Evolutionary conservation across 768 basidiomycete species (phyloP), one percentile per base, ranked within the genome.

Genomic region (Tulasnella sp.): DNA sequence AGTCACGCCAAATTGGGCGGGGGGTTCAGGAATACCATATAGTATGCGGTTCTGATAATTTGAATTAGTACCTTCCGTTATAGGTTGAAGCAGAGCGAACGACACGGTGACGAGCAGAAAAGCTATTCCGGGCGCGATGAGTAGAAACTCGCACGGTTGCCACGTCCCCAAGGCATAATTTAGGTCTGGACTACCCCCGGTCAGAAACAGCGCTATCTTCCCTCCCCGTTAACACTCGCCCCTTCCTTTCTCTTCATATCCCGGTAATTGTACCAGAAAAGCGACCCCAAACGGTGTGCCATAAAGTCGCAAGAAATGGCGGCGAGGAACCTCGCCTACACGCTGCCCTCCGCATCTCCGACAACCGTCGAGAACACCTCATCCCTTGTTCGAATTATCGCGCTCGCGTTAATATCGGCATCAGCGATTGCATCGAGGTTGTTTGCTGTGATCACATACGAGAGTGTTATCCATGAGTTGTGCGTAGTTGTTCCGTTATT

Each of bases 381-480:
- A 39, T 91, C 91, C 49, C 76, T 98, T 63, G 74, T 99, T 63
- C 83, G 89, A 62, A 90, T 94, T 62, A 77, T 96, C 62, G 86
- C 93, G 21, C 83, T 99, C 57, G 76, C 79, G 14, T 75, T 94
- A 67, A 97, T 98, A 65, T 91, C 91, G 55, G 91, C 79, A 63
- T 91, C 93, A 65, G 93, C 96, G 21, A 86, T 97, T 66, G 84
- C 93, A 32, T 94, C 92, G 59, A 83, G 96, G 69, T 76, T 97
- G 65, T 99, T 99, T 67, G 94, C 96, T 62, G 96, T 99, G 65
- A 74, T 98, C 61, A 89, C 97, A 64, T 97, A 96, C 68, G 96
- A 99, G 74, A 94, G 91, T 77, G 91, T 99, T 65, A 98, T 99
- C 65, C 94, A 98, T 70, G 96, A 98, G 76, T 98, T 97, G 92